Percentiles rank a stretch among this genome's conserved stretches.
phyloP scores from a whole-genome alignment of 768 basidiomycete species.

The Lactifluus subvellereus region DNA sequence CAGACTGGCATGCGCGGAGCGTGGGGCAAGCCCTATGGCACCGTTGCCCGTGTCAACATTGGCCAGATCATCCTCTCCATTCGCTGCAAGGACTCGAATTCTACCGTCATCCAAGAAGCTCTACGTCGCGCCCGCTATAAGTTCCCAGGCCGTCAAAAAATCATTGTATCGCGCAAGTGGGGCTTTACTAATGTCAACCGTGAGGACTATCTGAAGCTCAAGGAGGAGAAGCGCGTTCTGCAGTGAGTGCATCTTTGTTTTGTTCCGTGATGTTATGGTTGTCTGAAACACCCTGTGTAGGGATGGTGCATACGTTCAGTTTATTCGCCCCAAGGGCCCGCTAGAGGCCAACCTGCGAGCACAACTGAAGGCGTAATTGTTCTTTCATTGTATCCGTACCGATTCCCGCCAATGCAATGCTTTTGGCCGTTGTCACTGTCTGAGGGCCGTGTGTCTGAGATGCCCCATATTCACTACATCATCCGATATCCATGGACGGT shows the following conservation, averaged over 20 bases:
- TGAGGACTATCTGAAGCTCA: conserved; percentile 81
- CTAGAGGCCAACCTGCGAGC: conserved; percentile 81
- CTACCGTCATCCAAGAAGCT: conserved; percentile 89
- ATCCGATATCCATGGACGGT: conserved; percentile 48
- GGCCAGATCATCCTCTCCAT: conserved; percentile 92
- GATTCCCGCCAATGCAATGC: conserved; percentile 25
- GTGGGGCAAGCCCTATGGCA: conserved; percentile 98
- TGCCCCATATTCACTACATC: conserved; percentile 73
- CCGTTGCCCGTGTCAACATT: conserved; percentile 93
- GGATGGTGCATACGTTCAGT: conserved; percentile 95
- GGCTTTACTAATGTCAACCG: conserved; percentile 95
- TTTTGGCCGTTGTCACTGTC: conserved; percentile 6
- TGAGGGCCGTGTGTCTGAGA: neutral
- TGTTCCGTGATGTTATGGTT: neutral
- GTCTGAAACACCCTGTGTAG: conserved; percentile 34
- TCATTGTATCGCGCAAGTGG: conserved; percentile 97
- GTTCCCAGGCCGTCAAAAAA: conserved; percentile 98
- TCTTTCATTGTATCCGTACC: conserved; percentile 27
- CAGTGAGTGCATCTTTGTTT: conserved; percentile 49
- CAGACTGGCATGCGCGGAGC: conserved; percentile 99
- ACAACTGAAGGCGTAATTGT: conserved; percentile 64
- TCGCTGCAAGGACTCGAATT: conserved; percentile 86
- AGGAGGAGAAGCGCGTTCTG: conserved; percentile 84
- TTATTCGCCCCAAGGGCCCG: conserved; percentile 82
- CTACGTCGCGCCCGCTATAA: conserved; percentile 98